These are phyloP conservation scores for Amaranthus hypochondriacus DNA, from an alignment of 148 eudicot genomes.

Conservation along the genomic window DNA sequence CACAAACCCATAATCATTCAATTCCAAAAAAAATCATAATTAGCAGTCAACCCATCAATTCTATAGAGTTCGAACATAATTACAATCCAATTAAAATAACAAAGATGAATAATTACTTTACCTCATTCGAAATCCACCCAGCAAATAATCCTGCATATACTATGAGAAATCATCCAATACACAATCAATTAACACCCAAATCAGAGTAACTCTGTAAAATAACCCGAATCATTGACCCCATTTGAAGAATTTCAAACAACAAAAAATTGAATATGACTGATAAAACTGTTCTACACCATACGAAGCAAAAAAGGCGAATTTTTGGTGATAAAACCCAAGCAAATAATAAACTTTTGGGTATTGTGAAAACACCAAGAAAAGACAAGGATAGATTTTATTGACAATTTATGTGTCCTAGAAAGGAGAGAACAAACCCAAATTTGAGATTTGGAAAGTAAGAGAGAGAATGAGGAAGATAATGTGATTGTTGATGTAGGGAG, in stretches of 20 bases:
- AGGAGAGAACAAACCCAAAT: slow-evolving; percentile 5
- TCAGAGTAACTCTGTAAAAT: not conserved
- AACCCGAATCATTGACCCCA: not conserved
- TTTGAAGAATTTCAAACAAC: not conserved
- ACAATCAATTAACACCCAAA: slow-evolving; percentile 7
- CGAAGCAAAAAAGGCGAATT: not conserved
- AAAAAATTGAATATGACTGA: not conserved
- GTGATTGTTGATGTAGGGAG: slow-evolving; percentile 8
- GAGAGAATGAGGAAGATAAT: not conserved
- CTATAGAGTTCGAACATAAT: too few relatives aligned
- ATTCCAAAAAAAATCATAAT: not conserved
- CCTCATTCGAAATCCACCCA: too few relatives aligned
- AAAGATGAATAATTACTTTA: slow-evolving; percentile 2
- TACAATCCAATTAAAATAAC: too few relatives aligned
- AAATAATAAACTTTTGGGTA: slow-evolving; percentile 3
- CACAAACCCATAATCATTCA: not conserved
- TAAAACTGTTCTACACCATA: not conserved
- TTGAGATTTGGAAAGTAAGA: slow-evolving; percentile 3
- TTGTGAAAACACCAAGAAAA: slow-evolving; percentile 3
- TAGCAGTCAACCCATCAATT: too few relatives aligned
- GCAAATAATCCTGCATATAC: too few relatives aligned
- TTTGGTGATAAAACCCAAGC: not conserved
- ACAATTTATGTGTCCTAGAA: slow-evolving; percentile 4
- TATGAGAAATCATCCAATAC: not conserved
- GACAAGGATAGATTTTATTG: not conserved